Conservation (phyloP, 129 eudicot genomes). For the Helianthus tuberosus region DNA sequence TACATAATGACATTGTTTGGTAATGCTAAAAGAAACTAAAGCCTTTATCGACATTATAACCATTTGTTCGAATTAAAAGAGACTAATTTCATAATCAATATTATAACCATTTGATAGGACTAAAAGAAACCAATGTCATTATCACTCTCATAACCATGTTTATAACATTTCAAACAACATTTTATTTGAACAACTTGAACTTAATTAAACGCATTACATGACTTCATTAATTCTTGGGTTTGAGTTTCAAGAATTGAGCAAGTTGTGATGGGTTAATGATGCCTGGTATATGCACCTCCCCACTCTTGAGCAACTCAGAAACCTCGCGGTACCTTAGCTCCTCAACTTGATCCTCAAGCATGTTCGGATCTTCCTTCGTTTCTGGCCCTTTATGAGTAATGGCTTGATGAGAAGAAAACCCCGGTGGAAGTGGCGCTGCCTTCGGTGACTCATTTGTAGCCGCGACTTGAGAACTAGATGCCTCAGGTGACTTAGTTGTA, state of each 20-base stretch:
- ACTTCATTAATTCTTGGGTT: constrained; percentile 6
- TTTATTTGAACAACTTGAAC: neutral
- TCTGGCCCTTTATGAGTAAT: neutral
- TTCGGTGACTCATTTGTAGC: neutral
- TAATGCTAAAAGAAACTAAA: neutral
- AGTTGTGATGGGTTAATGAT: constrained; percentile 61
- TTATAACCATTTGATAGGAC: neutral
- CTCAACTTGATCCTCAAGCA: constrained; percentile 18
- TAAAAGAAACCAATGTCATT: neutral
- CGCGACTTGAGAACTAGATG: neutral
- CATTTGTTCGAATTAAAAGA: neutral
- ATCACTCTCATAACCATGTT: neutral
- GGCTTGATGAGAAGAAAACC: neutral
- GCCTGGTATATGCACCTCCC: constrained; percentile 50
- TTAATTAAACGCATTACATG: neutral
- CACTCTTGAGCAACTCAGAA: constrained; percentile 40
- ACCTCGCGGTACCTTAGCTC: constrained; percentile 38
- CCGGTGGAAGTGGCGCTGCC: neutral
- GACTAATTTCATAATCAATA: neutral
- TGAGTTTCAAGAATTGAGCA: constrained; percentile 35
- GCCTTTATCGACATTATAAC: neutral
- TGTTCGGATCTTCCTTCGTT: neutral
- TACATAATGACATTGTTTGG: neutral
- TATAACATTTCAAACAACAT: neutral
- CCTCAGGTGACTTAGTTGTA: neutral